phyloP scores from a whole-genome alignment of 306 rosid species.

The Rosa lucieae region DNA sequence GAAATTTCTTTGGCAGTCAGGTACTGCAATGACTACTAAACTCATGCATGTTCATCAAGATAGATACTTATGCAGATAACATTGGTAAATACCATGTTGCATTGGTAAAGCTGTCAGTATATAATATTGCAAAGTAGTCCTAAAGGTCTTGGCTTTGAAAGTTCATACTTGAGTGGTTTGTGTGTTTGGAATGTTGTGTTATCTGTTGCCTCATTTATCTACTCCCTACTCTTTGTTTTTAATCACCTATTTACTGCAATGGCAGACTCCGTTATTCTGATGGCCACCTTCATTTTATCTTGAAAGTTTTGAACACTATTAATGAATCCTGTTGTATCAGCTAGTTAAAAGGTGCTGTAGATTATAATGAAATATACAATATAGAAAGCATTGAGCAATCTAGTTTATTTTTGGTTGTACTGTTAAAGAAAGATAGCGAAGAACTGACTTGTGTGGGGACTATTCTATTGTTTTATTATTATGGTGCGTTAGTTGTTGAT shows the following conservation, averaged over 20 bases:
- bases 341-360: background rate
- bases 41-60: background rate
- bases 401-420: background rate
- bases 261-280: background rate
- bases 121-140: background rate
- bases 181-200: background rate
- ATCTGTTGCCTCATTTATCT: background rate
- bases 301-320: background rate
- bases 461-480: background rate
- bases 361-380: background rate
- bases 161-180: constrained; percentile 3
- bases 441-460: background rate
- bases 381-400: background rate
- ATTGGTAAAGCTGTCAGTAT: background rate
- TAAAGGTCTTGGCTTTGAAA: background rate
- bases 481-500: background rate
- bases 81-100: background rate
- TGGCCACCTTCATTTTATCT: constrained; percentile 9
- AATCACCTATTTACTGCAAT: background rate
- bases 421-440: background rate
- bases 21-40: constrained; percentile 34
- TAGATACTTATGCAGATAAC: background rate
- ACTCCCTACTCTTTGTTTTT: background rate
- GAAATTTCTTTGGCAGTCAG: constrained; percentile 98
- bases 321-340: background rate